Conservation (phyloP, 441 rosid species). For the Raphanus hybrid region DNA sequence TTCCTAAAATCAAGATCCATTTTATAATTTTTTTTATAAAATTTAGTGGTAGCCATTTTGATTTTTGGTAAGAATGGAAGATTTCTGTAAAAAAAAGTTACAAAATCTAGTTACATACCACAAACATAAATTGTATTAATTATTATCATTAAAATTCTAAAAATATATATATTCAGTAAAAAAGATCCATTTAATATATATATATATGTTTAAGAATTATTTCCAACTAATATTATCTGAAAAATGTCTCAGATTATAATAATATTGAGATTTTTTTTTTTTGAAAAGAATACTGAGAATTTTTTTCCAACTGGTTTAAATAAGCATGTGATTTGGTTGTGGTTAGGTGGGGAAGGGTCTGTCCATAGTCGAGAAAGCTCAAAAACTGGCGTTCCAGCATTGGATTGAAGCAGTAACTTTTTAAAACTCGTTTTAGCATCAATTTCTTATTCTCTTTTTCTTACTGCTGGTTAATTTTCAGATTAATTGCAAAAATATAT, state of each 20-base stretch:
- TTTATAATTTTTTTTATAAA: too few species aligned
- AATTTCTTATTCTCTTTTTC: not conserved
- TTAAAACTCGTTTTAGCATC: not conserved
- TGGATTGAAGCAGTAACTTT: constrained; percentile 92
- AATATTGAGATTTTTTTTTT: not conserved
- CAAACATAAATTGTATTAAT: too few species aligned
- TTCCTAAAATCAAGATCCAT: not conserved
- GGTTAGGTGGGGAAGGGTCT: constrained; percentile 86
- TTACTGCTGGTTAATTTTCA: not conserved
- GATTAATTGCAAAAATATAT: not conserved
- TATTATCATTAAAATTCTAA: too few species aligned
- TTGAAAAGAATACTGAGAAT: not conserved
- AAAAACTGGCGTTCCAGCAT: constrained; percentile 88
- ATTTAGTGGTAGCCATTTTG: too few species aligned
- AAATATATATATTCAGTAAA: too few species aligned
- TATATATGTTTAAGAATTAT: not conserved
- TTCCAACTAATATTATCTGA: not conserved
- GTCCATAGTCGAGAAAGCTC: constrained; percentile 77
- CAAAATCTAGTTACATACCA: too few species aligned
- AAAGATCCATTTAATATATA: too few species aligned
- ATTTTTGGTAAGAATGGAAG: too few species aligned
- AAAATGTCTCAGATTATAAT: not conserved
- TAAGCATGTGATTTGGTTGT: constrained; percentile 23
- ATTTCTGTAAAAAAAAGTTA: too few species aligned
- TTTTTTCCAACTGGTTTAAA: constrained; percentile 1